A percentile compares a stretch with the other conserved stretches of the same genome.
phyloP scores from a whole-genome alignment of 106 monocot species.

The Apostasia shenzhenica region DNA sequence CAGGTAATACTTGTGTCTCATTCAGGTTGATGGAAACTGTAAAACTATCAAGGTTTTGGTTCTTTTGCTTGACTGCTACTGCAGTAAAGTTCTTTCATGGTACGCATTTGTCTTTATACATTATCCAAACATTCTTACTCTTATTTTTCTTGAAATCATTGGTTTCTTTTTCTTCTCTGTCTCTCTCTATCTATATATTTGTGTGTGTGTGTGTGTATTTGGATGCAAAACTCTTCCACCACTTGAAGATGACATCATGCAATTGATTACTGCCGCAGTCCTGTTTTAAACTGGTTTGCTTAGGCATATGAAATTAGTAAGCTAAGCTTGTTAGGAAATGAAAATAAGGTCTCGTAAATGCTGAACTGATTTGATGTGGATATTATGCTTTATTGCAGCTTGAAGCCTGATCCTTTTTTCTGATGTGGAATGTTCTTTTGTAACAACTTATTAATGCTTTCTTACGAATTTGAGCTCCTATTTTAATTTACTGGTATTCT shows the following conservation, averaged over 20 bases:
- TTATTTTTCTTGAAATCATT: too few species aligned
- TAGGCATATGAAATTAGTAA: not conserved
- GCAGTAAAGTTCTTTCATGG: conserved; percentile 64
- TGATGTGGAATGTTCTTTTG: too few species aligned
- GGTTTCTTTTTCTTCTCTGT: too few species aligned
- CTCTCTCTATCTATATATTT: too few species aligned
- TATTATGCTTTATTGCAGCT: too few species aligned
- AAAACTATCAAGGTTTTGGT: conserved; percentile 34
- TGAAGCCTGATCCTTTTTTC: too few species aligned
- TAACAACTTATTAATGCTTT: too few species aligned
- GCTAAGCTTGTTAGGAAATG: not conserved
- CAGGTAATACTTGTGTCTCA: conserved; percentile 3
- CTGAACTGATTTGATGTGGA: too few species aligned
- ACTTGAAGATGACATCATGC: not conserved
- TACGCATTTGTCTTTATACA: conserved; percentile 18
- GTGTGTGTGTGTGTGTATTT: not conserved
- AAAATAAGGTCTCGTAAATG: not conserved
- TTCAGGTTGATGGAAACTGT: conserved; percentile 35
- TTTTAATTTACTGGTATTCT: too few species aligned
- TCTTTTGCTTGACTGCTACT: conserved; percentile 65
- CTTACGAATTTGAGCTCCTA: too few species aligned
- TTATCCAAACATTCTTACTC: too few species aligned
- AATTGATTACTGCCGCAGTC: not conserved
- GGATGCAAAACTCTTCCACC: not conserved
- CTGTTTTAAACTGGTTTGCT: not conserved